Conservation (phyloP, 352 stramenopile species). For the Pythium biforme region DNA sequence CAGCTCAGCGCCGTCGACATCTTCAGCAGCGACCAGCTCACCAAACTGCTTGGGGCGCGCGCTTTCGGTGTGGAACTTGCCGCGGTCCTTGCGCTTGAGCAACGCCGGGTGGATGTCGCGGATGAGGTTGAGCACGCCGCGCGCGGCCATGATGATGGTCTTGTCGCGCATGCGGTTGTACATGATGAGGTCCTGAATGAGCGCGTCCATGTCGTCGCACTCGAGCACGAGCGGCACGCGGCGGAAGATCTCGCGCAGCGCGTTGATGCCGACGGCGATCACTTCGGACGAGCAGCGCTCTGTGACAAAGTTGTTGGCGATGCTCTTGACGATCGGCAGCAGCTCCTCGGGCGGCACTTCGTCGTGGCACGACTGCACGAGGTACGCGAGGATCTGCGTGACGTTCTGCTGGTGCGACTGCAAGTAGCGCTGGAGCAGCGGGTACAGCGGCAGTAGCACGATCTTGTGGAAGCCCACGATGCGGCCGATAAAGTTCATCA, state of each 20-base stretch:
- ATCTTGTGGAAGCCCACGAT: slow-evolving; percentile 98
- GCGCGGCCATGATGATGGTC: slow-evolving; percentile 95
- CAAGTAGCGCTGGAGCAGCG: slow-evolving; percentile 93
- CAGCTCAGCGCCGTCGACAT: slow-evolving; percentile 96
- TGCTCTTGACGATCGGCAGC: slow-evolving; percentile 94
- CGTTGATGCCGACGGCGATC: slow-evolving; percentile 98
- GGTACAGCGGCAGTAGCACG: slow-evolving; percentile 95
- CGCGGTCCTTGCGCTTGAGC: slow-evolving; percentile 96
- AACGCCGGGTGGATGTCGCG: slow-evolving; percentile 94
- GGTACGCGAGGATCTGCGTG: slow-evolving; percentile 95
- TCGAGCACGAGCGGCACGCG: slow-evolving; percentile 94
- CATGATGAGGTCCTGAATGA: slow-evolving; percentile 93
- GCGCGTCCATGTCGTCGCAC: slow-evolving; percentile 89
- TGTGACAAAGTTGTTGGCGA: slow-evolving; percentile 98
- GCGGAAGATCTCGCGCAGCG: slow-evolving; percentile 93
- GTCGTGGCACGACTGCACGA: slow-evolving; percentile 97
- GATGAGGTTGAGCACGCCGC: slow-evolving; percentile 96
- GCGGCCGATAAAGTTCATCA: slow-evolving; percentile 99
- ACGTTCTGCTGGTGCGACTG: slow-evolving; percentile 89
- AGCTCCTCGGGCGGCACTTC: slow-evolving; percentile 97
- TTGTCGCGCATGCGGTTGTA: slow-evolving; percentile 97
- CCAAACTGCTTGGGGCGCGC: slow-evolving; percentile 90
- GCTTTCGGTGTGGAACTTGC: slow-evolving; percentile 86
- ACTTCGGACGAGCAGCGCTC: slow-evolving; percentile 95
- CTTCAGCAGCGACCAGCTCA: slow-evolving; percentile 88